A percentile compares a stretch with the other conserved stretches of the same genome.
phyloP scores from a whole-genome alignment of 2,329 filamentous ascomycete species.

The Paecilomyces dactylethromorphus region DNA sequence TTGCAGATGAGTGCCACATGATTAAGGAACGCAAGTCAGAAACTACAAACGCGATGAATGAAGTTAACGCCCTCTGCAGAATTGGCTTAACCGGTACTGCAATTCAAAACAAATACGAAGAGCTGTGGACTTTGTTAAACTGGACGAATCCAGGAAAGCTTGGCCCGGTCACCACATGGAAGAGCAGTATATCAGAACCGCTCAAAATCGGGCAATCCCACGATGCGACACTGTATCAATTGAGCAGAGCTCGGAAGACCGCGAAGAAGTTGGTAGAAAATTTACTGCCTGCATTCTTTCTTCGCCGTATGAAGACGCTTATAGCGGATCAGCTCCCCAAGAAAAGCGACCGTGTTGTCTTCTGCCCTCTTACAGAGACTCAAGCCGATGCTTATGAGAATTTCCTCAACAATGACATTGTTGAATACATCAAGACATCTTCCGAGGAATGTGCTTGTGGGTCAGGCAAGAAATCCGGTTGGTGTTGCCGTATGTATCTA shows the following conservation, averaged over 20 bases:
- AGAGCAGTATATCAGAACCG: slow-evolving; percentile 67
- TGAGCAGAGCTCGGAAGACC: slow-evolving; percentile 72
- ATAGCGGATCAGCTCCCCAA: slow-evolving; percentile 90
- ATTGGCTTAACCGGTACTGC: slow-evolving; percentile 93
- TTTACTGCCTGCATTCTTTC: slow-evolving; percentile 80
- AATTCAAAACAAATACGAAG: slow-evolving; percentile 96
- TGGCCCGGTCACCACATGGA: slow-evolving; percentile 68
- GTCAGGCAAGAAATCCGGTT: slow-evolving; percentile 65
- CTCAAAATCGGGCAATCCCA: slow-evolving; percentile 86
- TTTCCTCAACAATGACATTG: slow-evolving; percentile 66
- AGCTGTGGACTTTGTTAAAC: slow-evolving; percentile 91
- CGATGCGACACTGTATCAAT: slow-evolving; percentile 75
- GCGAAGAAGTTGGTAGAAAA: slow-evolving; percentile 81
- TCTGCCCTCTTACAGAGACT: slow-evolving; percentile 78
- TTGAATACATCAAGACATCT: slow-evolving; percentile 62
- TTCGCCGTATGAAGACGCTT: slow-evolving; percentile 85
- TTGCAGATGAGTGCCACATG: slow-evolving; percentile 88
- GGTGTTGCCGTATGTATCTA: slow-evolving; percentile 65
- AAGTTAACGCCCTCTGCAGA: slow-evolving; percentile 83
- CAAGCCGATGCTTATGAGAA: slow-evolving; percentile 79
- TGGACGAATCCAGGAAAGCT: slow-evolving; percentile 84
- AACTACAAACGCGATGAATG: slow-evolving; percentile 78
- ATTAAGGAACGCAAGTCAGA: slow-evolving; percentile 75
- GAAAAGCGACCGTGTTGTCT: slow-evolving; percentile 90
- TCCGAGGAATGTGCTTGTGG: slow-evolving; percentile 64